phyloP scores from a whole-genome alignment of 768 basidiomycete species.

The Strobilomyces dryophilus region DNA sequence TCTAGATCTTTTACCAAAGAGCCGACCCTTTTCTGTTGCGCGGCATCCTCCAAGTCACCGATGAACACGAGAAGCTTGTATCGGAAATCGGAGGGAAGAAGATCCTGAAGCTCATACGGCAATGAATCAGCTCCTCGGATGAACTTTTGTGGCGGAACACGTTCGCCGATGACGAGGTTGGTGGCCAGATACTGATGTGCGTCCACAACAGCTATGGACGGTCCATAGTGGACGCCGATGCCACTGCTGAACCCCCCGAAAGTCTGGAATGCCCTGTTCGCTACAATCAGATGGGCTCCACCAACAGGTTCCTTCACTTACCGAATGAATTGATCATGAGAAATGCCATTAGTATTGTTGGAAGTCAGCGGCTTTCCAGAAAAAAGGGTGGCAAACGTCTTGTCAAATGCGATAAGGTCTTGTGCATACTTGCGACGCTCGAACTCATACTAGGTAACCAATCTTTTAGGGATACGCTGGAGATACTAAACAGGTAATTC shows the following conservation, averaged over 20 bases:
- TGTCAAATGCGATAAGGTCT: conserved; percentile 53
- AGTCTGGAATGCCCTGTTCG: conserved; percentile 38
- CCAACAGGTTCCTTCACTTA: conserved; percentile 13
- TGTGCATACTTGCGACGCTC: conserved; percentile 53
- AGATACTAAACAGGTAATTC: conserved; percentile 7
- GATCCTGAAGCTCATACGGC: conserved; percentile 47
- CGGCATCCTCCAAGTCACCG: conserved; percentile 29
- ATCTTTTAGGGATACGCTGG: background rate
- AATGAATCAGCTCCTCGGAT: conserved; percentile 44
- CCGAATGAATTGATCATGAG: conserved; percentile 44
- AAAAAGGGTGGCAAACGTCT: conserved; percentile 47
- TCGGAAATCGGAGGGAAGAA: conserved; percentile 43
- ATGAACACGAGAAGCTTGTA: conserved; percentile 48
- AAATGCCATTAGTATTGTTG: conserved; percentile 34
- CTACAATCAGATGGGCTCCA: background rate
- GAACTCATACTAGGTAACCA: conserved; percentile 40
- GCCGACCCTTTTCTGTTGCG: conserved; percentile 23
- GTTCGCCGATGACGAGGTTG: conserved; percentile 45
- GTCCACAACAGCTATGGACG: conserved; percentile 36
- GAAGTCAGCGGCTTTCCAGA: conserved; percentile 47
- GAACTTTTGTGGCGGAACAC: conserved; percentile 44
- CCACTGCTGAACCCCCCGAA: conserved; percentile 46
- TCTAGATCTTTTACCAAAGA: conserved; percentile 27
- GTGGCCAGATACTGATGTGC: conserved; percentile 35
- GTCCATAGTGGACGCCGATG: conserved; percentile 46